Conservation (phyloP, 768 basidiomycete genomes). For the Phylloporus arenicola region DNA sequence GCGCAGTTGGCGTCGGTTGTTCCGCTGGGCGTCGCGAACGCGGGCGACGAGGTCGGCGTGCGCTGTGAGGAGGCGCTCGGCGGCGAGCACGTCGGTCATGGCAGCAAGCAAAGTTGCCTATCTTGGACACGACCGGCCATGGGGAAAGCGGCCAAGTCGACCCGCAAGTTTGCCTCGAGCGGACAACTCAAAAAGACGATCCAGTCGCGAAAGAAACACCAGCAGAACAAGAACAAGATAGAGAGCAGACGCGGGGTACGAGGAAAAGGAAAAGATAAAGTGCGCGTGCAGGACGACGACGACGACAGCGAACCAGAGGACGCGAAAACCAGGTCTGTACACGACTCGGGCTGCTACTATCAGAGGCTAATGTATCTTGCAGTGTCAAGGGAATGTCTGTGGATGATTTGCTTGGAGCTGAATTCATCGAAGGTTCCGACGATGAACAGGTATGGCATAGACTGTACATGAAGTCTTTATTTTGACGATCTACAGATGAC, state of each 20-base stretch:
- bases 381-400: conserved; percentile 53
- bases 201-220: conserved; percentile 73
- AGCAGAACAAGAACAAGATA: conserved; percentile 67
- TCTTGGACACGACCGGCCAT: conserved; percentile 24
- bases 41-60: conserved; percentile 56
- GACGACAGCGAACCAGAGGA: conserved; percentile 24
- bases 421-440: conserved; percentile 64
- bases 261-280: conserved; percentile 31
- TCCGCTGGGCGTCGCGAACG: conserved; percentile 51
- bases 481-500: conserved; percentile 17
- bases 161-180: conserved; percentile 82
- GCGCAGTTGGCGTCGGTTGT: conserved; percentile 52
- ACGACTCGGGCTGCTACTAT: not conserved
- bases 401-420: conserved; percentile 68
- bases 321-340: conserved; percentile 12
- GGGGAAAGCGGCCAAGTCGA: conserved; percentile 60
- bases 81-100: conserved; percentile 43
- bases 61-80: conserved; percentile 58
- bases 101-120: conserved; percentile 15
- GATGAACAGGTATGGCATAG: conserved; percentile 33
- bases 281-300: conserved; percentile 22
- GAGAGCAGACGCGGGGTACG: conserved; percentile 52
- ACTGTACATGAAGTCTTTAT: not conserved
- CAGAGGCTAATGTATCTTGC: not conserved
- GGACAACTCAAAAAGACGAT: conserved; percentile 88